Conservation (phyloP, 208 protist species). For the Lotmaria passim region DNA sequence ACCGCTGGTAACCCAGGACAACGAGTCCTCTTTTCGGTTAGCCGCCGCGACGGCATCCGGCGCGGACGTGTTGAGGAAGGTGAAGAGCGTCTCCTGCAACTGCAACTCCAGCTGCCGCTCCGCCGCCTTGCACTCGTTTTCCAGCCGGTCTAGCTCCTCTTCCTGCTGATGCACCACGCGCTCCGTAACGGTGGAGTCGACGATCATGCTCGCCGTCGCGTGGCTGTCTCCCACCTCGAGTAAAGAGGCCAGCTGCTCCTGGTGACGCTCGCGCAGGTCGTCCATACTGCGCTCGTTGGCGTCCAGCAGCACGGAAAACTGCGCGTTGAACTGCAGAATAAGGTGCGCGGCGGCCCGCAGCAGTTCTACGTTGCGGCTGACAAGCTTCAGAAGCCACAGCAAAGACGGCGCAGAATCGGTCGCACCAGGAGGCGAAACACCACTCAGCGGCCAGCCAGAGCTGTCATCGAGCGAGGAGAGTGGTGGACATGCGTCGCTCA, state of each 20-base stretch:
- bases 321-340: conserved; percentile 61
- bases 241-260: conserved; percentile 56
- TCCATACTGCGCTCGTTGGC: conserved; percentile 29
- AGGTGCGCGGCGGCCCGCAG: conserved; percentile 55
- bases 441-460: neutral
- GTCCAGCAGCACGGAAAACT: conserved; percentile 40
- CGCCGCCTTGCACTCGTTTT: conserved; percentile 24
- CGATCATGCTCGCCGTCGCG: conserved; percentile 54
- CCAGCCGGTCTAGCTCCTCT: conserved; percentile 54
- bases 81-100: conserved; percentile 46
- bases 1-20: conserved; percentile 1
- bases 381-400: conserved; percentile 75
- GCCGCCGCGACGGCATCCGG: conserved; percentile 55
- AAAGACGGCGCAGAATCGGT: conserved; percentile 15
- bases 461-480: conserved; percentile 15
- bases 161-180: conserved; percentile 68
- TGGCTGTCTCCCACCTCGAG: conserved; percentile 60
- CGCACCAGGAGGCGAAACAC: neutral
- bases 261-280: conserved; percentile 53
- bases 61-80: conserved; percentile 59
- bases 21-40: conserved; percentile 24
- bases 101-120: conserved; percentile 44
- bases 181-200: conserved; percentile 64
- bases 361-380: conserved; percentile 57
- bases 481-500: conserved; percentile 21